These are phyloP conservation scores for Aspergillus sclerotioniger DNA, from an alignment of 495 filamentous ascomycete species.

Conservation along the genomic window DNA sequence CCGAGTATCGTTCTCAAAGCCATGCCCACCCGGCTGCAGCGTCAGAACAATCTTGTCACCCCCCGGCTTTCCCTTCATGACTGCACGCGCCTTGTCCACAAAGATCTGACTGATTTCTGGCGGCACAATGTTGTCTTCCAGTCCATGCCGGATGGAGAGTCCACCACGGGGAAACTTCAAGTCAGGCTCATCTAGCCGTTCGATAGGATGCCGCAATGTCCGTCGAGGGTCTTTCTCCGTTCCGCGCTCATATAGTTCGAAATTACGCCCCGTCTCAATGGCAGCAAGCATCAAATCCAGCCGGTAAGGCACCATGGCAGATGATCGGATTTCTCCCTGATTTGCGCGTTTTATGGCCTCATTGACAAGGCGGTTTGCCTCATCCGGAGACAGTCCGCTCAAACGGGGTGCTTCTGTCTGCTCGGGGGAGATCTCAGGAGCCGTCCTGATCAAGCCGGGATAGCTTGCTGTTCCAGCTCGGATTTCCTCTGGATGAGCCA, in stretches of 20 bases:
- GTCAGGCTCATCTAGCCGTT: constrained; percentile 15
- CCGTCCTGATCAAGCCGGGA: constrained; percentile 10
- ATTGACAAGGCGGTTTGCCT: not conserved
- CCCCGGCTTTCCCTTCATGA: constrained; percentile 9
- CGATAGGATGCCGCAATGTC: constrained; percentile 15
- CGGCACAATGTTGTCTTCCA: constrained; percentile 14
- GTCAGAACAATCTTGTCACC: constrained; percentile 17
- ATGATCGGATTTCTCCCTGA: not conserved
- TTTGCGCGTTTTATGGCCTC: not conserved
- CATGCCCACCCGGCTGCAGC: constrained; percentile 19
- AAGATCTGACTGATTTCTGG: constrained; percentile 15
- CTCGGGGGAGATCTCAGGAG: not conserved
- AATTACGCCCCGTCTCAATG: not conserved
- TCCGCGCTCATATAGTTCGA: constrained; percentile 10
- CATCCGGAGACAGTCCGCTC: not conserved
- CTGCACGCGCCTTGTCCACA: constrained; percentile 16
- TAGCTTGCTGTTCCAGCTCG: constrained; percentile 19
- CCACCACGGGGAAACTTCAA: constrained; percentile 18
- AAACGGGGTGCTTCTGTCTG: not conserved
- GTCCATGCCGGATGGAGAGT: constrained; percentile 17
- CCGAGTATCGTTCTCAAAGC: constrained; percentile 14
- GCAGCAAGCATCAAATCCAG: constrained; percentile 5
- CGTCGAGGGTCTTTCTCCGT: constrained; percentile 8
- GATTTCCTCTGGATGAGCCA: constrained; percentile 20
- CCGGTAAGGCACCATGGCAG: not conserved